Evolutionary conservation across 2,329 filamentous ascomycete species (phyloP).

Genomic region (Aspergillus sp.): DNA sequence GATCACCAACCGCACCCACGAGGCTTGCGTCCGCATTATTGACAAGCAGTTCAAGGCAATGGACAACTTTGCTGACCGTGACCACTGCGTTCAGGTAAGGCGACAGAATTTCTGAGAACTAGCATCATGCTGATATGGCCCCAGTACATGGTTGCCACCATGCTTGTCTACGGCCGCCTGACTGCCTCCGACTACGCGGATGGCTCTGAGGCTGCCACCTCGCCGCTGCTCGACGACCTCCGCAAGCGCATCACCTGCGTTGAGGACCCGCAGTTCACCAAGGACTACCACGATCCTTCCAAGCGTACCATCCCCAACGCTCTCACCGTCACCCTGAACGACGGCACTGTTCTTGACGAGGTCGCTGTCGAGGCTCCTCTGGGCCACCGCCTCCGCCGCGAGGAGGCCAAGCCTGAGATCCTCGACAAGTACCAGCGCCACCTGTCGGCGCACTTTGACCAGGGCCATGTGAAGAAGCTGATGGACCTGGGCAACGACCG

Average conservation of each 20-base stretch:
- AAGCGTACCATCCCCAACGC: constrained; percentile 97
- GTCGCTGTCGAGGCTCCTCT: constrained; percentile 88
- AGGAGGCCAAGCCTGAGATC: constrained; percentile 97
- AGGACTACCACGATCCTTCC: constrained; percentile 87
- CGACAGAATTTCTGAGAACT: no score
- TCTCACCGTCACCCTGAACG: constrained; percentile 86
- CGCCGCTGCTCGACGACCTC: constrained; percentile 78
- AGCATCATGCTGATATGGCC: constrained; percentile 12
- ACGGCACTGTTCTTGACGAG: constrained; percentile 85
- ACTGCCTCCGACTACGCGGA: constrained; percentile 91
- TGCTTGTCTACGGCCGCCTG: constrained; percentile 91
- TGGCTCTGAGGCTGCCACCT: constrained; percentile 83
- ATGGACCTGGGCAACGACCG: constrained; percentile 68
- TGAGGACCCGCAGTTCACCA: constrained; percentile 88
- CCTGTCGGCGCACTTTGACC: constrained; percentile 69
- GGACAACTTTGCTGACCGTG: constrained; percentile 99
- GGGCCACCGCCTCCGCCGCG: constrained; percentile 79
- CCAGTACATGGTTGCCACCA: constrained; percentile 88
- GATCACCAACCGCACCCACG: constrained; percentile 90
- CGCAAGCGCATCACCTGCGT: constrained; percentile 92
- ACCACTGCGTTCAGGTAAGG: constrained; percentile 84
- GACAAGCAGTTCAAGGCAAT: constrained; percentile 99
- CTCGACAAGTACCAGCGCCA: constrained; percentile 93
- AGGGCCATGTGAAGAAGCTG: constrained; percentile 70
- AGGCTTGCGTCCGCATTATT: constrained; percentile 97